Base-by-base conservation (phyloP, 192 early-diverging fungal genomes). In the Backusella tuberculispora region DNA sequence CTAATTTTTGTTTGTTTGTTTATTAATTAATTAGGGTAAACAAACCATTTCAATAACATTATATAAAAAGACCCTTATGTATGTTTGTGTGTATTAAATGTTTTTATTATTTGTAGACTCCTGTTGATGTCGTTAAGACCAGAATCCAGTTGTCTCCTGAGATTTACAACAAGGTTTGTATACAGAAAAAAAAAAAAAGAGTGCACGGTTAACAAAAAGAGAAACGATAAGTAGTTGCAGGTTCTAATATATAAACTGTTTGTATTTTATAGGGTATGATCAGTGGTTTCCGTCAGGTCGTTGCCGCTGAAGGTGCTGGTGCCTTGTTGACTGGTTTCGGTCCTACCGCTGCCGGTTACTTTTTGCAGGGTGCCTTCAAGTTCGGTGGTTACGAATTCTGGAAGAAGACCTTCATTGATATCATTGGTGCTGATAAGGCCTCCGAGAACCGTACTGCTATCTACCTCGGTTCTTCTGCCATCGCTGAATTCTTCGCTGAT, bases 401-500 rank as follows among this genome's bases (percentile, higher is more conserved):
- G 86, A 91, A 90, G 78, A 85, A 86, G 81, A 85, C 83, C 41
- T 19, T 76, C 26, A 85, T 86, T 44, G 83, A 90, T 60, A 13
- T 74, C 41, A 37, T 91, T 29, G 90, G 90, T 68, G 13, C 73
- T 66, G 87, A 90, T 60, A 79, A 76, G 21, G 91, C 91, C 21
- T 67, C 72, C 50, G 76, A 90, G 70, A 85, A 91, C 83, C 84
- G 89, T 53, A 85, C 85, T 63, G 83, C 85, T 53, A 88, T 93
- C 74, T 93, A 91, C 81, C 82, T 92, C 44, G 85, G 79, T 47
- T 77, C 87, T 24, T 82, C 90, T 66, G 90, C 90, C 56, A 81
- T 85, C 50, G 92, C 90, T 47, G 92, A 93, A 81, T 93, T 93
- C 83, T 77, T 92, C 76, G 92, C 92, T 53, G 92, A 93, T 81